A percentile compares a stretch with the other conserved stretches of the same genome.
phyloP scores from a whole-genome alignment of 176 grass and related monocot genomes.

The Themeda triandra region DNA sequence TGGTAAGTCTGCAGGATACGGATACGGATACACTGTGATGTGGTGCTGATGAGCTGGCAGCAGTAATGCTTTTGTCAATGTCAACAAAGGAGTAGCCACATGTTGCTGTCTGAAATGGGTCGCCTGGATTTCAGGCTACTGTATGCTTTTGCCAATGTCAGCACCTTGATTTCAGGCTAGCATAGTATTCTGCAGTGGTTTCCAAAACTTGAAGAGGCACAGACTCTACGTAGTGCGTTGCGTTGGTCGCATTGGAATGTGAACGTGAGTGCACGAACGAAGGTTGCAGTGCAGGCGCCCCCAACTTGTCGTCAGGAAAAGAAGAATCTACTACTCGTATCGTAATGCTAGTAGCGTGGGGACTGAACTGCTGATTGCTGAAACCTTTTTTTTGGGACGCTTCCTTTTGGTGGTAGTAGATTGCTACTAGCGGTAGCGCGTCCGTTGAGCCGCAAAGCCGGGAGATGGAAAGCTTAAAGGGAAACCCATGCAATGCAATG shows the following conservation, averaged over 20 bases:
- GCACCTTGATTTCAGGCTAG: too few species aligned
- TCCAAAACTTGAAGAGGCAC: too few species aligned
- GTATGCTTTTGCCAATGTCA: too few species aligned
- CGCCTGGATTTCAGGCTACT: too few species aligned
- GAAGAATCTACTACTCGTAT: background rate
- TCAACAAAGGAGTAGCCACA: too few species aligned
- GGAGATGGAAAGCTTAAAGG: background rate
- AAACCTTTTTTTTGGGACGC: background rate
- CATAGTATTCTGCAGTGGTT: too few species aligned
- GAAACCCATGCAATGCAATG: background rate
- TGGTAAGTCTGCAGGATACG: background rate
- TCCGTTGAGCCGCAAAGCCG: conserved; percentile 30
- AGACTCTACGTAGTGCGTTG: too few species aligned
- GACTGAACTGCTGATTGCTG: background rate
- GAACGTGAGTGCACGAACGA: background rate
- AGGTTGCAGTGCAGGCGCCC: background rate
- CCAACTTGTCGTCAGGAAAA: background rate
- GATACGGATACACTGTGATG: background rate
- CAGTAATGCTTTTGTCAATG: background rate
- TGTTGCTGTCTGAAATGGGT: too few species aligned
- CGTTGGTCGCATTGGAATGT: too few species aligned
- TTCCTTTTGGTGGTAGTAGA: background rate
- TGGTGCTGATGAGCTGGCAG: background rate
- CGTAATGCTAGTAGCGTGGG: background rate
- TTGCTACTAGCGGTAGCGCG: background rate